Evolutionary conservation across 2,329 filamentous ascomycete genomes (phyloP), one percentile per base, ranked within the genome.

Genomic region (Talaromyces sp.): DNA sequence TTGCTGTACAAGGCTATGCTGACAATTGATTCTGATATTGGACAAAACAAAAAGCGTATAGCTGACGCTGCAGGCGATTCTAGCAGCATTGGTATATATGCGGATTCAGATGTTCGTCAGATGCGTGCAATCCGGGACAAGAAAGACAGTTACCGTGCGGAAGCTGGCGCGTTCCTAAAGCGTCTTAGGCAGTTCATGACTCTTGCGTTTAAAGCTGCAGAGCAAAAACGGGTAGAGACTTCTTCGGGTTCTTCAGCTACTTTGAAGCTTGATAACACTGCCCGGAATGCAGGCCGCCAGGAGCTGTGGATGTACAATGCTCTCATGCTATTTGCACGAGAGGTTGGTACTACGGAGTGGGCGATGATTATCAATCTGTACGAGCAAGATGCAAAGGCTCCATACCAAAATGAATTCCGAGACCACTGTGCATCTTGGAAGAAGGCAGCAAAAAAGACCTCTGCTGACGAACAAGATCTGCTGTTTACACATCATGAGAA

Each of bases 121-220:
- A 98, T 99, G 93, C 88, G 91, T 59, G 93, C 96, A 47, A 86
- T 99, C 28, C 91, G 92, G 68, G 92, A 98, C 75, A 97, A 96
- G 83, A 95, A 92, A 74, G 90, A 96, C 65, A 88, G 91, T 72
- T 99, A 97, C 70, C 81, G 88, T 61, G 82, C 86, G 15, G 91
- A 96, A 72, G 92, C 88, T 66, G 79, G 83, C 25, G 78, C 85
- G 58, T 97, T 98, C 72, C 84, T 96, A 69, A 85, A 88, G 64
- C 85, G 93, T 54, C 81, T 97, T 15, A 87, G 90, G 65, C 88
- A 91, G 58, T 93, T 93, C 72, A 89, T 98, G 84, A 85, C 88
- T 22, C 83, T 88, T 54, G 90, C 91, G 62, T 96, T 96, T 69
- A 89, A 89, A 55, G 84, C 87, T 63, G 88, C 91, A 6, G 86